Percentiles rank a stretch among this genome's conserved stretches.
Evolutionary conservation across 768 basidiomycete genomes (phyloP).

Genomic region (Kwoniella heveanensis): DNA sequence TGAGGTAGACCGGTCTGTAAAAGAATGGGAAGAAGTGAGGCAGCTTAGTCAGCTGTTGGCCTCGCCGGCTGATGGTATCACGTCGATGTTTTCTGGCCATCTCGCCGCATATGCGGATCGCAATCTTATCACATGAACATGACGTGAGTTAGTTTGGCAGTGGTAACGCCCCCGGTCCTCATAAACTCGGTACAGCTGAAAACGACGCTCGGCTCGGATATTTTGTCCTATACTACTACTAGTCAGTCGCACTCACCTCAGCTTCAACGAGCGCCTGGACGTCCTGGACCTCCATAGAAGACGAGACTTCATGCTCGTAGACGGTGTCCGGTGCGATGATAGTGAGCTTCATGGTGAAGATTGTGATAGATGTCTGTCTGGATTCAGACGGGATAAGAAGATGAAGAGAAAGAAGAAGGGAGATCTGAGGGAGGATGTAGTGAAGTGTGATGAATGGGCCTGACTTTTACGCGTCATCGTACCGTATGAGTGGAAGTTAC

Average conservation of each 20-base stretch:
- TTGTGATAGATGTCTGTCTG: neutral
- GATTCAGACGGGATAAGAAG: neutral
- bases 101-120: no score
- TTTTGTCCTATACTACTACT: no score
- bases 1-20: conserved; percentile 39
- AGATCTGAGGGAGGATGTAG: neutral
- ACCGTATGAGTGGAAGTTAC: no score
- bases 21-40: neutral
- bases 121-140: no score
- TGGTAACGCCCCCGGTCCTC: no score
- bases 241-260: conserved; percentile 71
- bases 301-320: conserved; percentile 74
- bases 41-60: conserved; percentile 16
- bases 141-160: no score
- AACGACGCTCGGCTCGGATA: no score
- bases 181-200: no score
- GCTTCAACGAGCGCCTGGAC: conserved; percentile 92
- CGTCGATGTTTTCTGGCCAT: no score
- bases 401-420: neutral
- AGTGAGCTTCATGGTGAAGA: conserved; percentile 54
- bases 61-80: no score
- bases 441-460: neutral
- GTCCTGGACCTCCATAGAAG: conserved; percentile 86
- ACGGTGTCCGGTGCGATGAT: conserved; percentile 57
- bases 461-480: neutral